Evolutionary conservation across 129 eudicot genomes (phyloP), one percentile per base, ranked within the genome.

Genomic region (Dittrichia graveolens): DNA sequence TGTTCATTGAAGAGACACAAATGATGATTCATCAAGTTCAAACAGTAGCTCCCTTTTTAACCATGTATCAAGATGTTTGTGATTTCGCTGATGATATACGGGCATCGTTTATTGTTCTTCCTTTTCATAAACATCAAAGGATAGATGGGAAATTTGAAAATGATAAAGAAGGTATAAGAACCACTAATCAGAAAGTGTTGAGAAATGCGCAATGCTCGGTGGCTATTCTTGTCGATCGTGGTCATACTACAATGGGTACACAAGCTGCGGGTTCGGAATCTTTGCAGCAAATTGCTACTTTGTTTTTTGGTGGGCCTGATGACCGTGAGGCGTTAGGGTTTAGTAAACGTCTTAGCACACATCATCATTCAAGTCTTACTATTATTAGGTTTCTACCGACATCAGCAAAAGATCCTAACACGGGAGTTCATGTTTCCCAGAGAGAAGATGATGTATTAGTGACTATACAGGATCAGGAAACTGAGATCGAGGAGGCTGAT

Each of bases 301-400:
- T 90, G 84, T 94, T 90, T 76, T 94, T 94, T 43, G 96, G 98
- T 24, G 98, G 98, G 69, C 92, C 95, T 0, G 98, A 94, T 82
- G 98, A 94, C 59, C 95, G 98, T 35, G 98, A 94, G 67, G 98
- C 98, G 4, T 75, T 94, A 72, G 95, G 97, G 8, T 83, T 94
- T 1, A 85, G 98, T 75, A 88, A 79, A 79, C 90, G 96, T 40
- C 81, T 94, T 31, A 92, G 95, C 16, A 68, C 85, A 56, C 90
- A 89, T 69, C 96, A 87, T 73, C 88, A 83, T 76, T 70, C 88
- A 52, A 94, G 87, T 76, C 67, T 94, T 16, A 90, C 98, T 2
- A 73, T 94, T 7, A 81, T 94, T 18, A 73, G 98, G 74, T 94
- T 94, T 74, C 79, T 89, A 4, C 90, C 86, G 4, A 60, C 45